Conservation (phyloP, 768 basidiomycete species). For the Chalciporus sphaerocephalus region DNA sequence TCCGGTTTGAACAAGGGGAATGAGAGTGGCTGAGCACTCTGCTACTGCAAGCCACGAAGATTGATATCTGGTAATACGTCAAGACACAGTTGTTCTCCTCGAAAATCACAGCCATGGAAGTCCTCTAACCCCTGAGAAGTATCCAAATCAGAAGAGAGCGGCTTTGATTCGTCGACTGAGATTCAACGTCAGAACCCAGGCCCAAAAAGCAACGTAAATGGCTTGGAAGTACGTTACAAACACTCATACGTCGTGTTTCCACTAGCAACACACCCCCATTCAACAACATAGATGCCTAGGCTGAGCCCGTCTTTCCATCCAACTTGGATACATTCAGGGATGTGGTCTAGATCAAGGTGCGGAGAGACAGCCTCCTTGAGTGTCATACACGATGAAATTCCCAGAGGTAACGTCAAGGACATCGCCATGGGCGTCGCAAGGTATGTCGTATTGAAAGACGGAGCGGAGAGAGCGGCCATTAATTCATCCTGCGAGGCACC, state of each 20-base stretch:
- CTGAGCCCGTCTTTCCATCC: conserved; percentile 30
- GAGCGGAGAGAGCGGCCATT: conserved; percentile 12
- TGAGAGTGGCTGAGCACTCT: no score
- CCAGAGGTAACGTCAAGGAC: conserved; percentile 14
- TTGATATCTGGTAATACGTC: no score
- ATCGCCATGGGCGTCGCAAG: conserved; percentile 33
- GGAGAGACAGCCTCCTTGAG: conserved; percentile 28
- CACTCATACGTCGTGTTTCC: not conserved
- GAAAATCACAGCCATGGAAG: no score
- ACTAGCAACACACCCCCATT: conserved; percentile 7
- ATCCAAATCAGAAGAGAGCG: no score
- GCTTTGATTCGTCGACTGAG: no score
- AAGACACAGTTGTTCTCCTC: no score
- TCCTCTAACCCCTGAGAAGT: no score
- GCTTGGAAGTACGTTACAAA: conserved; percentile 4
- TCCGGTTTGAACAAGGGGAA: no score
- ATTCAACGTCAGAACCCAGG: no score
- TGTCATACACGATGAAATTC: conserved; percentile 22
- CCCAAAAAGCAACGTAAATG: not conserved
- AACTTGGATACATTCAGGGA: conserved; percentile 27
- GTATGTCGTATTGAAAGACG: conserved; percentile 12
- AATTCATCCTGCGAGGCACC: conserved; percentile 23
- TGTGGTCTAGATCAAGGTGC: conserved; percentile 38
- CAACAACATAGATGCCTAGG: conserved; percentile 31
- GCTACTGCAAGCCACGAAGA: no score